Percentiles rank a stretch among this genome's conserved stretches.
These are phyloP conservation scores for Karstenula rhodostoma DNA, from an alignment of 2,329 filamentous ascomycete species.

Conservation along the genomic window DNA sequence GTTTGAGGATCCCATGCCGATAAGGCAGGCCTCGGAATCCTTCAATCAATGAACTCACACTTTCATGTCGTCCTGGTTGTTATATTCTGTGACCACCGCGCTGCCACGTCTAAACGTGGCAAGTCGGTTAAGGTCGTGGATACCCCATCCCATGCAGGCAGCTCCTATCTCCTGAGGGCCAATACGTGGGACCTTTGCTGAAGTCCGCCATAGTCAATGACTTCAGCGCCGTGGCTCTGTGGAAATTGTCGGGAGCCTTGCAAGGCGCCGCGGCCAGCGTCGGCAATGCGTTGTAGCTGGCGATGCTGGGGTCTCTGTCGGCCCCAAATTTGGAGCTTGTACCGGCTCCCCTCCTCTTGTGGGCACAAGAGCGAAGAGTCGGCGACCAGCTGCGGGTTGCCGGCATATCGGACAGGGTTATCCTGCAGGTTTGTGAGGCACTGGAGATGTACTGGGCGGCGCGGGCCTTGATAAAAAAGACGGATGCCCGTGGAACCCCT, in stretches of 20 bases:
- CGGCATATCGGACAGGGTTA: neutral
- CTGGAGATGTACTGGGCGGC: no score
- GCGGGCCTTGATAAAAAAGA: neutral
- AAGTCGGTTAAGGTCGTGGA: neutral
- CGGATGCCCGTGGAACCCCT: no score
- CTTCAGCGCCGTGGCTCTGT: slow-evolving; percentile 5
- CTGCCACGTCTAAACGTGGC: neutral
- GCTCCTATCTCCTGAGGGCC: neutral
- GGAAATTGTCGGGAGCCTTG: slow-evolving; percentile 14
- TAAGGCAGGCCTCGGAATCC: neutral
- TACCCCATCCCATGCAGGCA: neutral
- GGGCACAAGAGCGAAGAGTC: slow-evolving; percentile 5
- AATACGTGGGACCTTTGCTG: neutral
- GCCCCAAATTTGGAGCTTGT: neutral
- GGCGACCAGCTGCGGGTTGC: neutral
- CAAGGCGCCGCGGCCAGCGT: slow-evolving; percentile 1
- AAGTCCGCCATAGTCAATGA: neutral
- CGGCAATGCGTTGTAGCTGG: slow-evolving; percentile 10
- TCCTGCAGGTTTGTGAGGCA: no score
- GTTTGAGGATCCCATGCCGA: neutral
- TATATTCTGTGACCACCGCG: neutral
- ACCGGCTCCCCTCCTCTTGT: neutral
- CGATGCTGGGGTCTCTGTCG: neutral
- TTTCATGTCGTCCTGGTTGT: neutral
- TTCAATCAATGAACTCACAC: neutral